Evolutionary conservation across 1,284 basidiomycete species (phyloP).

Genomic region (Cryptococcus hybrid): DNA sequence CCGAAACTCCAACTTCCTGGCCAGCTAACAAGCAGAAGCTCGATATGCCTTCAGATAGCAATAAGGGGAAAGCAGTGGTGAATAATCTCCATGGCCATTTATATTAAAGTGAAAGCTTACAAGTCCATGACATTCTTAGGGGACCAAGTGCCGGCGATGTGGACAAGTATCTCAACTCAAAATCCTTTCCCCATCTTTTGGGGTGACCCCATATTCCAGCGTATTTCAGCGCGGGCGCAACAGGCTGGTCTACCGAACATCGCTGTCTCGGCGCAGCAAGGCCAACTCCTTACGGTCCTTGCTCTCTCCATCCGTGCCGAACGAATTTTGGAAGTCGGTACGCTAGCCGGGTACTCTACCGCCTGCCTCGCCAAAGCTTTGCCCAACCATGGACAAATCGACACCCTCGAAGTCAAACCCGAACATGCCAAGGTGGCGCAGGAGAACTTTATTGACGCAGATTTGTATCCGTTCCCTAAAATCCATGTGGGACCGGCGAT

Average conservation of each 20-base stretch:
- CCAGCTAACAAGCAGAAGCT: neutral
- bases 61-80: neutral
- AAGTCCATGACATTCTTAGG: slow-evolving; percentile 8
- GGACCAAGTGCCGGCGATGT: slow-evolving; percentile 17
- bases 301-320: slow-evolving; percentile 29
- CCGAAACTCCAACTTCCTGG: neutral
- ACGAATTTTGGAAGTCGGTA: slow-evolving; percentile 43
- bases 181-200: slow-evolving; percentile 20
- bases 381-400: slow-evolving; percentile 37
- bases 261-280: slow-evolving; percentile 31
- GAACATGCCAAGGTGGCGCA: slow-evolving; percentile 35
- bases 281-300: slow-evolving; percentile 39
- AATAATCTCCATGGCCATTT: neutral
- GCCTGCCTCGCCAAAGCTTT: slow-evolving; percentile 34
- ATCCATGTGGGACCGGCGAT: slow-evolving; percentile 36
- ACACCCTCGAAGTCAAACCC: slow-evolving; percentile 38
- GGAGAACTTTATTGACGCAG: slow-evolving; percentile 36
- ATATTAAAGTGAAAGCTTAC: neutral
- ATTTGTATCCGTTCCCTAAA: slow-evolving; percentile 41
- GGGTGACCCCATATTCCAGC: slow-evolving; percentile 19
- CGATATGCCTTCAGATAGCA: neutral
- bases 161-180: slow-evolving; percentile 20
- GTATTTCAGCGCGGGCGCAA: slow-evolving; percentile 17
- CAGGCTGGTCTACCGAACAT: slow-evolving; percentile 37
- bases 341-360: slow-evolving; percentile 41